A percentile compares a stretch with the other conserved stretches of the same genome.
phyloP scores from a whole-genome alignment of 495 filamentous ascomycete species.

The Hypoxylon fuscum region DNA sequence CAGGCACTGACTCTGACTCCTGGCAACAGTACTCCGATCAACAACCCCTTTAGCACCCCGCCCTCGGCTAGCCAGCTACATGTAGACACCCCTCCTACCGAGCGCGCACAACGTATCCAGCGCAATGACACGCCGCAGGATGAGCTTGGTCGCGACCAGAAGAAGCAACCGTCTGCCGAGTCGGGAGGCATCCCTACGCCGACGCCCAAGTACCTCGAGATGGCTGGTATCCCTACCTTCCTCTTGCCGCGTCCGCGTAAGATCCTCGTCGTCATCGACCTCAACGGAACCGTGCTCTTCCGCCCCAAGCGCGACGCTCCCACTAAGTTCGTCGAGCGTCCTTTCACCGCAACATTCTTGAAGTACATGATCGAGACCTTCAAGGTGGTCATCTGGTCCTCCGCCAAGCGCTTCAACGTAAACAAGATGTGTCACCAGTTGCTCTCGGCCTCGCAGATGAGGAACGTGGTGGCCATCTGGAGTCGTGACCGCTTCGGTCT shows the following conservation, averaged over 20 bases:
- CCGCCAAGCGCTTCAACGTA: constrained; percentile 77
- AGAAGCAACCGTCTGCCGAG: constrained; percentile 45
- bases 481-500: constrained; percentile 81
- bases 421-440: constrained; percentile 64
- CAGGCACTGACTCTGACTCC: too few species aligned
- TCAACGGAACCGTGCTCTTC: constrained; percentile 89
- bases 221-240: constrained; percentile 34
- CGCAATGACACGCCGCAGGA: not conserved
- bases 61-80: too few species aligned
- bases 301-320: constrained; percentile 64
- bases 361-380: constrained; percentile 71
- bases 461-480: constrained; percentile 74
- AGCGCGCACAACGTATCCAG: not conserved
- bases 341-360: constrained; percentile 71
- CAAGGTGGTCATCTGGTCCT: constrained; percentile 90
- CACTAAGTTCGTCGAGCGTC: constrained; percentile 66
- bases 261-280: constrained; percentile 84
- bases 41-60: too few species aligned
- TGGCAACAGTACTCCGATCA: too few species aligned
- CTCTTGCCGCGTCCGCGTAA: constrained; percentile 44
- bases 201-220: constrained; percentile 49
- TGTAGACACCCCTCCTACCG: constrained; percentile 3
- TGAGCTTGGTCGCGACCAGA: constrained; percentile 27
- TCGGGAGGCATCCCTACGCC: constrained; percentile 63
- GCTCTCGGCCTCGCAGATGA: constrained; percentile 54